Base-by-base conservation (phyloP, 192 early-diverging fungal genomes). In the Dimargaris cristalligena region DNA sequence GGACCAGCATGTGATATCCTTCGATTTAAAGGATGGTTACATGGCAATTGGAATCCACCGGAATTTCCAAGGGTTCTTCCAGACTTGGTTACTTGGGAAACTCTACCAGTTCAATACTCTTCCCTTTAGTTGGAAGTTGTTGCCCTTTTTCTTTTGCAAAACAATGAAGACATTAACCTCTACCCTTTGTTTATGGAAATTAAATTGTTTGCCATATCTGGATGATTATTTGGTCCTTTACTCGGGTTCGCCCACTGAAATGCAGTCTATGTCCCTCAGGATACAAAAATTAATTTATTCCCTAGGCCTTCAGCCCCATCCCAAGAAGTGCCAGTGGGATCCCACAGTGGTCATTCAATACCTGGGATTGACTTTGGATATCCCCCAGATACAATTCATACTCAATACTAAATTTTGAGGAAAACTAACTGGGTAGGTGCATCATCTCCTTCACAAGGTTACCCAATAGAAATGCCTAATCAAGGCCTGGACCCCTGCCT, bases 321-420 rank as follows among this genome's bases (percentile, higher is more conserved):
- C 44, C 44, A 44, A 44, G 44, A 51, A 51, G 22, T 51, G 49
- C 26, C 49, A 51, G 26, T 51, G 49, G 49, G 49, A 51, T 9
- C 49, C 49, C 18, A 26, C 26, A 26, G 9, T 9, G 25, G 10
- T 14, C 10, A 51, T 51, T 23, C 8, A 26, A n/a, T 23, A 51
- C 22, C 26, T 51, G 49, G 49, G 49, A 23, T 9, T 51, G 8
- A 6, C 8, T 23, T 51, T 51, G 25, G 22, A 51, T 23, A 8
- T 51, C 10, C 10, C 8, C 10, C 9, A 14, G 26, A 18, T 51
- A 23, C 8, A 8, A 8, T 51, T 51, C 25, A 9, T n/a, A 10
- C 8, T 22, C 10, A 23, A 11, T 51, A 9, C 10, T 10, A 23
- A 8, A 8, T 51, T 51, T 51, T 26, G 49, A 10, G 10, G 25